Evolutionary conservation across 2,329 filamentous ascomycete species (phyloP), one percentile per base, ranked within the genome.

Genomic region (Colletotrichum falcatum): DNA sequence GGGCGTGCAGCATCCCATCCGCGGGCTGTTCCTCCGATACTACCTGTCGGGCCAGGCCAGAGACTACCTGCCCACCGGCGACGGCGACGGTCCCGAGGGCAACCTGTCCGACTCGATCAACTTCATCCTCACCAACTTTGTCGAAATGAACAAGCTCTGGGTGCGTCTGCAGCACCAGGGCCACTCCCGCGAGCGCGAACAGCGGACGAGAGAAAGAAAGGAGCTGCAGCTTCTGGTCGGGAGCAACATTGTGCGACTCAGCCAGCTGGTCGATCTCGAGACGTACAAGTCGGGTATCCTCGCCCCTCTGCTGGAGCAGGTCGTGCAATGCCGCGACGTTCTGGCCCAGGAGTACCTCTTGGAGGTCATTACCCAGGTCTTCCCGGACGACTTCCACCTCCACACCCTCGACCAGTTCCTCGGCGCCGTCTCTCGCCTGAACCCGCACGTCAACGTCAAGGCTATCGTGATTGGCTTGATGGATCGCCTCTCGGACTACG

Each of bases 141-240:
- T 99, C 75, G 96, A 99, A 83, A 99, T 99, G 96, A 99, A 99
- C 84, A 99, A 99, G 87, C 87, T 99, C 42, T 99, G 96, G 96
- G 96, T 99, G 73, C 91, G 96, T 53, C 85, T 98, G 78, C 96
- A 99, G 80, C 96, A 99, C 81, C 96, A 99, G 80, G 96, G 96
- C 33, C 96, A 98, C 79, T 99, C 96, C 48, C 89, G 95, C 76
- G 96, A 99, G 82, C 88, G 96, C 62, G 96, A 99, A 73, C 92
- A 97, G 83, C 88, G 96, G 76, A 97, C 94, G 68, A 94, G 96
- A 77, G 96, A 99, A 83, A 88, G 96, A 76, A 95, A 97, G 80
- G 97, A 99, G 83, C 85, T 99, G 65, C 96, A 99, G 83, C 86
- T 99, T 72, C 87, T 99, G 11, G 96, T 99, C 1, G 96, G 96